Evolutionary conservation across 768 basidiomycete species (phyloP).

Genomic region (Cystofilobasidium bisporidii): DNA sequence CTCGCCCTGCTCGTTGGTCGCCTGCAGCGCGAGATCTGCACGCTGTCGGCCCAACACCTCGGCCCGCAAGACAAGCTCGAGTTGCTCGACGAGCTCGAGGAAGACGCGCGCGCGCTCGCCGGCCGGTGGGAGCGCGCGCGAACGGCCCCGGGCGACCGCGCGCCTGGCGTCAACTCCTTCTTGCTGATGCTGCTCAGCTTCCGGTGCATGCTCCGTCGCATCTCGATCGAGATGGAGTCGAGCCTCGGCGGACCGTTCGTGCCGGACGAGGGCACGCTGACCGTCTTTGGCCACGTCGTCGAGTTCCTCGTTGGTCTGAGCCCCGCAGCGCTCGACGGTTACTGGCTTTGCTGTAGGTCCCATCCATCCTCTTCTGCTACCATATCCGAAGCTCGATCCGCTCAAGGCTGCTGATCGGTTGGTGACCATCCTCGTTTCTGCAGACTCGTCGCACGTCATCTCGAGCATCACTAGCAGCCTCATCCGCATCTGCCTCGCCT

Average conservation of each 20-base stretch:
- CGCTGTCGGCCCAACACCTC: constrained; percentile 24
- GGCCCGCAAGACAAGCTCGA: constrained; percentile 21
- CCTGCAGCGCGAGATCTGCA: constrained; percentile 29
- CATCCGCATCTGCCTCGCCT: constrained; percentile 28
- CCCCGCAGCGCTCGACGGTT: constrained; percentile 28
- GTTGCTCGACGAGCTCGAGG: constrained; percentile 22
- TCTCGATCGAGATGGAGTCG: constrained; percentile 30
- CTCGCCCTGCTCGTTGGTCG: constrained; percentile 27
- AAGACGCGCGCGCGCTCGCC: constrained; percentile 15
- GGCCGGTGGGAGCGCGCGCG: constrained; percentile 24
- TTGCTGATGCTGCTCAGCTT: constrained; percentile 28
- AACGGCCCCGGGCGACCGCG: not conserved
- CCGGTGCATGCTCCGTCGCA: constrained; percentile 30
- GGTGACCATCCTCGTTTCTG: not conserved
- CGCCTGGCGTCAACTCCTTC: constrained; percentile 30
- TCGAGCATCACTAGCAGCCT: constrained; percentile 29
- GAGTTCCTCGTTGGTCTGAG: constrained; percentile 24
- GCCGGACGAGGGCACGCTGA: constrained; percentile 9
- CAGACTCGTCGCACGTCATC: constrained; percentile 30
- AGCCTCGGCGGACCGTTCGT: constrained; percentile 28
- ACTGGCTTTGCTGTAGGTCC: constrained; percentile 29
- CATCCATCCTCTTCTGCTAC: too few relatives aligned
- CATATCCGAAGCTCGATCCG: too few relatives aligned
- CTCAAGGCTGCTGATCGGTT: not conserved
- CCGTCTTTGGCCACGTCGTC: constrained; percentile 27